These are phyloP conservation scores for Hypsizygus ulmarius DNA, from an alignment of 1,284 basidiomycete genomes.

Conservation along the genomic window DNA sequence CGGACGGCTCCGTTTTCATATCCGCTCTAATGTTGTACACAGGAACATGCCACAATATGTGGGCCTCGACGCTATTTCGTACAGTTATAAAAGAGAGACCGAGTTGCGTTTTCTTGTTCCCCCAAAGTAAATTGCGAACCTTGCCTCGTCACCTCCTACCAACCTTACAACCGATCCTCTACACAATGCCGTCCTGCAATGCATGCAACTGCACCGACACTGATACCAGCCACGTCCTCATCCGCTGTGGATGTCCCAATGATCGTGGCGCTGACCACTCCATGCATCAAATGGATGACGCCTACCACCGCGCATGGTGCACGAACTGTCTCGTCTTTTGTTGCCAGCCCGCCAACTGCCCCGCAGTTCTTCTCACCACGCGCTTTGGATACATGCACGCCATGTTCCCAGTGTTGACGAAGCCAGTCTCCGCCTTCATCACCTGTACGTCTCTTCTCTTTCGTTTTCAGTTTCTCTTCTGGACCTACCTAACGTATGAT, in stretches of 20 bases:
- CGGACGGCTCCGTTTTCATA: slow-evolving; percentile 18
- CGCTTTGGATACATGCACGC: slow-evolving; percentile 13
- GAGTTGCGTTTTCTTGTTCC: neutral
- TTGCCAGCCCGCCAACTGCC: slow-evolving; percentile 25
- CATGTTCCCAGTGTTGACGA: slow-evolving; percentile 15
- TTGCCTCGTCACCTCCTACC: neutral
- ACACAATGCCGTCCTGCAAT: slow-evolving; percentile 13
- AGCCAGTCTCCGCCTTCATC: slow-evolving; percentile 15
- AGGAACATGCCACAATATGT: slow-evolving; percentile 2
- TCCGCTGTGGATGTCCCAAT: slow-evolving; percentile 35
- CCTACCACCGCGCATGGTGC: slow-evolving; percentile 35
- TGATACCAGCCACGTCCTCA: slow-evolving; percentile 26
- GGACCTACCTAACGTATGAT: slow-evolving; percentile 7
- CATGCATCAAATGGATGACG: slow-evolving; percentile 30
- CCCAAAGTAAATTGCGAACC: neutral
- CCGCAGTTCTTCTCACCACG: slow-evolving; percentile 15
- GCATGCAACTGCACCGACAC: slow-evolving; percentile 27
- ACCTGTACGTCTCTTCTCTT: slow-evolving; percentile 14
- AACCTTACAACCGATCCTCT: neutral
- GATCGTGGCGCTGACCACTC: slow-evolving; percentile 27
- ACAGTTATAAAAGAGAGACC: slow-evolving; percentile 14
- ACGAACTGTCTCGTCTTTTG: slow-evolving; percentile 30
- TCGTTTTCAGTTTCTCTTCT: neutral
- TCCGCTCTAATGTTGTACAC: slow-evolving; percentile 18
- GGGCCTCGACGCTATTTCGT: slow-evolving; percentile 11